A percentile compares a stretch with the other conserved stretches of the same genome.
phyloP scores from a whole-genome alignment of 1,284 basidiomycete species.

The Pseudozyma pruni region DNA sequence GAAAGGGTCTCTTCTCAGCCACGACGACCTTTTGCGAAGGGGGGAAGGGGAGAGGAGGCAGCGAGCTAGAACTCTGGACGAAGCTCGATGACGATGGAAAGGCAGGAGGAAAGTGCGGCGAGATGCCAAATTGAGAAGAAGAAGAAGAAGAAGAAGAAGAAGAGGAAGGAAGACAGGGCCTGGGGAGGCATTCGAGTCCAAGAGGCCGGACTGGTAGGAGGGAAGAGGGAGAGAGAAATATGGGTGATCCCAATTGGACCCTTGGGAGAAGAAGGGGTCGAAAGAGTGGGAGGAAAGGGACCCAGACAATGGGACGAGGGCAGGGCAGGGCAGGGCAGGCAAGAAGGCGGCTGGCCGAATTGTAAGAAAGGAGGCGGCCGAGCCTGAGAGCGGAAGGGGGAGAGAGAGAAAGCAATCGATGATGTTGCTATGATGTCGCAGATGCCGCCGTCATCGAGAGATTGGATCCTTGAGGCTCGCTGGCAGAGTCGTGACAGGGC shows the following conservation, averaged over 20 bases:
- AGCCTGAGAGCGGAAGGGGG: neutral
- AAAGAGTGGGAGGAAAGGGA: neutral
- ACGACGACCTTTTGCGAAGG: conserved; percentile 6
- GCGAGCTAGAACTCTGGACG: neutral
- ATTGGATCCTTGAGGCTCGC: no score
- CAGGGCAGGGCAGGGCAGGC: neutral
- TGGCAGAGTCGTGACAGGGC: no score
- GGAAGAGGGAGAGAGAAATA: conserved; percentile 5
- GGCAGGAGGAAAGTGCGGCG: neutral
- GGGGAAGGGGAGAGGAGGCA: neutral
- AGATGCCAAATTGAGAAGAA: no score
- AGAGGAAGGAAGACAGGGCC: neutral
- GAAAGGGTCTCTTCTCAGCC: conserved; percentile 5
- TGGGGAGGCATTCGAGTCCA: neutral
- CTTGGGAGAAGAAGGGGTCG: neutral
- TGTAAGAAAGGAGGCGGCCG: no score
- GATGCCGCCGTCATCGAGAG: conserved; percentile 15
- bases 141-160: neutral
- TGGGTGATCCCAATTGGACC: conserved; percentile 6
- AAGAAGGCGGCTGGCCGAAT: neutral
- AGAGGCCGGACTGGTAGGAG: neutral
- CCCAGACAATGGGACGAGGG: conserved; percentile 1
- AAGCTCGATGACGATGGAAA: neutral
- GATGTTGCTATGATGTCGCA: conserved; percentile 35
- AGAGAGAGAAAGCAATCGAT: conserved; percentile 1